Evolutionary conservation across 768 basidiomycete genomes (phyloP).

Genomic region (Leccinum arenicola): DNA sequence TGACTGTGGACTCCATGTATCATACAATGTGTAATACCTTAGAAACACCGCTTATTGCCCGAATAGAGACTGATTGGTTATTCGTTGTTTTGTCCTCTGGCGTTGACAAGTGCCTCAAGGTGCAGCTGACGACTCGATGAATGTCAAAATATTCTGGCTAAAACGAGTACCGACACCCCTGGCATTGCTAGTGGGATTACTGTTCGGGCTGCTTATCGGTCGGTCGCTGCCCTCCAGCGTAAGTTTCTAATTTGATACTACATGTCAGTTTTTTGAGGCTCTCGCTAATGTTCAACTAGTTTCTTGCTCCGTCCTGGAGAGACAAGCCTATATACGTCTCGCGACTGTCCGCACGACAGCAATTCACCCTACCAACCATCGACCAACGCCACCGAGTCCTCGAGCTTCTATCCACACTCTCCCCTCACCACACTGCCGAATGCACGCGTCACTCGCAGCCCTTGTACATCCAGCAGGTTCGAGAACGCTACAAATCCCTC

Average conservation of each 20-base stretch:
- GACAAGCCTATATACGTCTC: constrained; percentile 47
- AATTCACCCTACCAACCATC: constrained; percentile 71
- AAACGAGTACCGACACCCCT: constrained; percentile 51
- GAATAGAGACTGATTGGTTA: background rate
- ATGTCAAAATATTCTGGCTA: constrained; percentile 29
- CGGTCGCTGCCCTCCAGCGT: constrained; percentile 41
- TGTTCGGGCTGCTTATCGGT: constrained; percentile 59
- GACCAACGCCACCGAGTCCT: constrained; percentile 86
- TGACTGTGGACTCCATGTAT: too few relatives aligned
- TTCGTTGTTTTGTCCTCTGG: background rate
- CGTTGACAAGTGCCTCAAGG: background rate
- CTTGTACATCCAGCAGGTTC: constrained; percentile 80
- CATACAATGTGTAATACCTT: too few relatives aligned
- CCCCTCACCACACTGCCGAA: constrained; percentile 90
- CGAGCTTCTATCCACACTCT: constrained; percentile 80
- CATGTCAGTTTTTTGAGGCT: background rate
- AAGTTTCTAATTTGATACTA: constrained; percentile 10
- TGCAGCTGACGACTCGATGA: constrained; percentile 20
- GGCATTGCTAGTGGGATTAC: constrained; percentile 58
- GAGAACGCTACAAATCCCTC: constrained; percentile 80
- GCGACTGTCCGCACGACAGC: constrained; percentile 55
- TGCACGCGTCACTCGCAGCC: constrained; percentile 85
- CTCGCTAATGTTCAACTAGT: constrained; percentile 12
- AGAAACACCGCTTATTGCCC: background rate
- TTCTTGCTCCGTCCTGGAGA: constrained; percentile 46